These are phyloP conservation scores for Sutorius eximius DNA, from an alignment of 1,284 basidiomycete species.

Conservation along the genomic window DNA sequence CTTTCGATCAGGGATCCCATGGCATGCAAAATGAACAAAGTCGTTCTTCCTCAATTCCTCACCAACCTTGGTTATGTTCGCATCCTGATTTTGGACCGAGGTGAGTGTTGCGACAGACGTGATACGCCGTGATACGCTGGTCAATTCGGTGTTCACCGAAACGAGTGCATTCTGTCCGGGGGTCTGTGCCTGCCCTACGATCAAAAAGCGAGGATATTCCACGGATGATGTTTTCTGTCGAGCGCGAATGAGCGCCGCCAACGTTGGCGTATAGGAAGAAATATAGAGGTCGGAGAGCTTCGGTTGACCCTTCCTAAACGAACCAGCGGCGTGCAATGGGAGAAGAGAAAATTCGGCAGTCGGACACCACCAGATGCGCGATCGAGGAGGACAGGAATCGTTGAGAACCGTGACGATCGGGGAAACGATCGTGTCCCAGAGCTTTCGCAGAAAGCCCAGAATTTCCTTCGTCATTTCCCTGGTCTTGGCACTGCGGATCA, in stretches of 20 bases:
- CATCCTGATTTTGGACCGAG: neutral
- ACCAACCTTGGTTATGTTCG: neutral
- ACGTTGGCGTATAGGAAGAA: neutral
- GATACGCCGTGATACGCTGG: neutral
- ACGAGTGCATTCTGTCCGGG: neutral
- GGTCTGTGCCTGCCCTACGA: neutral
- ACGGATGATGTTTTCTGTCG: neutral
- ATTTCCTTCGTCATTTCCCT: neutral
- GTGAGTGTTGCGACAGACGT: neutral
- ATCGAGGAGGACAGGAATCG: neutral
- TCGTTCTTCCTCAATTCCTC: slow-evolving; percentile 6
- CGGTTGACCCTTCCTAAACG: neutral
- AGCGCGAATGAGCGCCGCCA: neutral
- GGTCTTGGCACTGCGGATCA: neutral
- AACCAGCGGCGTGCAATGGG: too few relatives aligned
- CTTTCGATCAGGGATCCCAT: slow-evolving; percentile 5
- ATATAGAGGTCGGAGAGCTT: neutral
- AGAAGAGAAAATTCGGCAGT: too few relatives aligned
- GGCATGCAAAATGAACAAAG: slow-evolving; percentile 24
- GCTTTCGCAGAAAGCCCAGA: neutral
- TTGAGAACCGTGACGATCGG: neutral
- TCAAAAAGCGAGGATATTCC: neutral
- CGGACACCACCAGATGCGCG: too few relatives aligned
- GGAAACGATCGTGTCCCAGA: neutral
- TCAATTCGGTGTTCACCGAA: neutral